Evolutionary conservation across 495 filamentous ascomycete species (phyloP), one percentile per base, ranked within the genome.

Genomic region (Aspergillus sclerotiicarbonarius): DNA sequence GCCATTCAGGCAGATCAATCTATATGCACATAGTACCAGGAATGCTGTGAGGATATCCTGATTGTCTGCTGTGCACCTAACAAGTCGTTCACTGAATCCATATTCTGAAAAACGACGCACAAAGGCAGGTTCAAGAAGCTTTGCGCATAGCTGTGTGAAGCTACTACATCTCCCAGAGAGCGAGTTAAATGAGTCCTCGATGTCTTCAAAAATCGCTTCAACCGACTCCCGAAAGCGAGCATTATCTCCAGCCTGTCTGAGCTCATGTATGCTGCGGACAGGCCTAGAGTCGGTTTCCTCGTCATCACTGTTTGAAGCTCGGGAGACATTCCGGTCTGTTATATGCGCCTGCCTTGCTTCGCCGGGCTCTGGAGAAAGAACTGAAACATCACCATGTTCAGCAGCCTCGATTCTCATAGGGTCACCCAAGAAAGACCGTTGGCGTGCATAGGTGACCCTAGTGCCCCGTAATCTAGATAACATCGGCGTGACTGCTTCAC

Each of bases 241-340:
- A 68, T 92, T 95, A 20, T 87, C 86, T 8, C 94, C 94, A 39
- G 91, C 86, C 61, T 91, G 88, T 59, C 92, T 82, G 44, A 98
- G 78, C 68, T 98, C 94, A 66, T 98, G 92, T 33, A 97, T 89
- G 60, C 87, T 94, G 49, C 88, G 84, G 56, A 96, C 86, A 51
- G 82, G 75, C 13, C 78, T 80, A 44, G 79, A 75, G 25, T 80
- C 80, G 29, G 78, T 67, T 30, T 71, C 73, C 6, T 80, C 79
- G 13, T 87, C 84, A 30, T 54, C 57, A 20, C 51, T 25, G 33
- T n/a, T 16, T 21, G 45, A 15, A 32, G 44, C 8, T 12, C 7
- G 29, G 12, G 48, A 43, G 13, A 19, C 15, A 54, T 12, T 2
- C 13, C 18, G 15, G 41, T 48, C 4, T 43, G 13, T 33, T 4